phyloP scores from a whole-genome alignment of 768 basidiomycete species.

The Artomyces pyxidatus region DNA sequence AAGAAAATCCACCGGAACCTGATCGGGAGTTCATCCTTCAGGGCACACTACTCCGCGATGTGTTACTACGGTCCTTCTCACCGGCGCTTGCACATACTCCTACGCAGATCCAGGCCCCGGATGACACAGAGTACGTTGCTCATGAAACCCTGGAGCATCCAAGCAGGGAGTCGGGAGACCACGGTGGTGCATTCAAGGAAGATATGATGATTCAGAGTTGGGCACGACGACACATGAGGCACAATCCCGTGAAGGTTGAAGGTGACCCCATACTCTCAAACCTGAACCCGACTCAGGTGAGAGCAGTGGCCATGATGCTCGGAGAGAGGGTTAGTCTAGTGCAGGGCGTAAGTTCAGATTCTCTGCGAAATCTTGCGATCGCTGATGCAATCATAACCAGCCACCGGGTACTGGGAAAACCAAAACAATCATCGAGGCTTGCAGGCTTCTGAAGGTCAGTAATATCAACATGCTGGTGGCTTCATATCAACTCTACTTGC shows the following conservation, averaged over 20 bases:
- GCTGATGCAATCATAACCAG: conserved; percentile 28
- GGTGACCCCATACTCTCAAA: conserved; percentile 65
- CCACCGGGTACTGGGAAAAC: conserved; percentile 94
- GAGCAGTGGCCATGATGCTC: conserved; percentile 84
- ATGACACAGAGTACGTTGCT: conserved; percentile 30
- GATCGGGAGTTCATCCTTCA: conserved; percentile 48
- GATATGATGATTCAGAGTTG: conserved; percentile 79
- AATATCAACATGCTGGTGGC: background rate
- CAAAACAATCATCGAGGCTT: conserved; percentile 80
- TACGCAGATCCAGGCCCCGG: conserved; percentile 29
- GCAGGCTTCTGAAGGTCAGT: conserved; percentile 67
- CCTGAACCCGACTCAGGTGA: conserved; percentile 70
- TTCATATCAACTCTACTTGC: too few species aligned
- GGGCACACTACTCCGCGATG: conserved; percentile 68
- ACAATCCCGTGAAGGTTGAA: conserved; percentile 55
- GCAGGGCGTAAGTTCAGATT: conserved; percentile 71
- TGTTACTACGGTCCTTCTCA: conserved; percentile 52
- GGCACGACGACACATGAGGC: conserved; percentile 57
- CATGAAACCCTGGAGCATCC: conserved; percentile 32
- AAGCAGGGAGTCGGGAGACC: conserved; percentile 18
- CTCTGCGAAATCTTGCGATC: background rate
- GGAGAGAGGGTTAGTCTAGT: conserved; percentile 71
- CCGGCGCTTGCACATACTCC: conserved; percentile 24
- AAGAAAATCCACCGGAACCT: conserved; percentile 19
- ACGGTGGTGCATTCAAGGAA: conserved; percentile 49